Evolutionary conservation across 2,329 filamentous ascomycete genomes (phyloP), one percentile per base, ranked within the genome.

Genomic region (Teratosphaeria viscida): DNA sequence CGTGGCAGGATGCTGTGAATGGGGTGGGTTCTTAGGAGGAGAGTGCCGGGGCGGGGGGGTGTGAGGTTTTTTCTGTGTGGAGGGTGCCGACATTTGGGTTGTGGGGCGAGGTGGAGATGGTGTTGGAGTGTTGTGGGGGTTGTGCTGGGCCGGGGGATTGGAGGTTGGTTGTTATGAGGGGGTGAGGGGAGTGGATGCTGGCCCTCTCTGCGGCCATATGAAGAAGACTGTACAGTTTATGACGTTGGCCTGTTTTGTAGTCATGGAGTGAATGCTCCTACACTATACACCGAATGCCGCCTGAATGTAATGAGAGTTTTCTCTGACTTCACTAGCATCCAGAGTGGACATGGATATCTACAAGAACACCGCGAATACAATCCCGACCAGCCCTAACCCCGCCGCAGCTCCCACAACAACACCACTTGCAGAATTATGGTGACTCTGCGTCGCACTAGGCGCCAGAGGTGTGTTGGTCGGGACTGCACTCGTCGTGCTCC

Each of bases 1-100:
- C 66, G 19, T 75, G 74, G 7, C 73, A 77, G 66, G 67, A 72
- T 55, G 60, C 57, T 16, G 60, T 79, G 60, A 79, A 79, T 65
- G 64, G 62, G n/a, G 37, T 68, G 37, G 37, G 16, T 43, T 43
- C 37, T 43, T 43, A 43, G 37, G 37, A 43, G 37, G 37, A 43
- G 37, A 14, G 37, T 43, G 12, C 37, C n/a, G 10, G 4, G 37
- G 37, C 12, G 37, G 37, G 16, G 11, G 37, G 16, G 1, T 43
- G 37, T n/a, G 37, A 43, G 37, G 37, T 43, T n/a, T 14, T 43
- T 12, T 5, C 37, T 43, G 37, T 2, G 12, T 43, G 37, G 37
- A 43, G 5, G 12, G 37, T 43, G 37, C 37, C 37, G 12, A 43
- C 10, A 12, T n/a, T 43, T 14, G 37, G 37, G 12, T 43, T 43